Conservation (phyloP, 2,329 filamentous ascomycete species). For the Fusarium coicis region DNA sequence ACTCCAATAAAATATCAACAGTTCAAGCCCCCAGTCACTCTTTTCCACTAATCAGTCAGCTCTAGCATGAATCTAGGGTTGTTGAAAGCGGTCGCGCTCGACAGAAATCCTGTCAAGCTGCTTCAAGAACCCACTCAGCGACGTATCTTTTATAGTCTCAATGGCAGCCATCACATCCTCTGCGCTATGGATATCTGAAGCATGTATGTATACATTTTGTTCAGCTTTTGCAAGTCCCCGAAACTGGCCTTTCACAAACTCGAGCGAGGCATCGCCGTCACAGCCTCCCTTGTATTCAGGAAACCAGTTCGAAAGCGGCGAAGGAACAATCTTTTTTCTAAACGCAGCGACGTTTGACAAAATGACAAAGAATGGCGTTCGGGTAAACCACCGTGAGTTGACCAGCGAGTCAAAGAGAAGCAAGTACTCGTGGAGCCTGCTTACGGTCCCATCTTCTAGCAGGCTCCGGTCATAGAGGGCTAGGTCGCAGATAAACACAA, state of each 20-base stretch:
- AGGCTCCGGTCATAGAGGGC: neutral
- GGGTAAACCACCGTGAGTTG: neutral
- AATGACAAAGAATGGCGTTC: neutral
- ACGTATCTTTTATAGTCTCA: neutral
- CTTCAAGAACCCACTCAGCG: too few species aligned
- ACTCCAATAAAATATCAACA: too few species aligned
- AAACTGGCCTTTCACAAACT: neutral
- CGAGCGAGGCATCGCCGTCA: neutral
- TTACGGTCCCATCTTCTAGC: neutral
- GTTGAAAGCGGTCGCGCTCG: too few species aligned
- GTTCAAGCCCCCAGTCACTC: too few species aligned
- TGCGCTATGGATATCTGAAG: neutral
- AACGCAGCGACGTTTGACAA: rapidly evolving
- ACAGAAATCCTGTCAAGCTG: too few species aligned
- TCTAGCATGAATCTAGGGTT: too few species aligned
- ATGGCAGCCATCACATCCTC: neutral
- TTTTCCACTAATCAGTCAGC: too few species aligned
- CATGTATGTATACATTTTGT: neutral
- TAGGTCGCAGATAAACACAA: neutral
- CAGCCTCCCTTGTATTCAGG: neutral
- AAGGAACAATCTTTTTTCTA: neutral
- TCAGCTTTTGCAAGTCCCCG: neutral
- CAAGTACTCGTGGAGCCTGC: neutral
- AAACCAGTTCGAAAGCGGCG: neutral
- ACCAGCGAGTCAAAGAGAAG: neutral